Percentiles rank a stretch among this genome's conserved stretches.
Evolutionary conservation across 2,329 filamentous ascomycete genomes (phyloP).

Genomic region (Metarhizium anisopliae): DNA sequence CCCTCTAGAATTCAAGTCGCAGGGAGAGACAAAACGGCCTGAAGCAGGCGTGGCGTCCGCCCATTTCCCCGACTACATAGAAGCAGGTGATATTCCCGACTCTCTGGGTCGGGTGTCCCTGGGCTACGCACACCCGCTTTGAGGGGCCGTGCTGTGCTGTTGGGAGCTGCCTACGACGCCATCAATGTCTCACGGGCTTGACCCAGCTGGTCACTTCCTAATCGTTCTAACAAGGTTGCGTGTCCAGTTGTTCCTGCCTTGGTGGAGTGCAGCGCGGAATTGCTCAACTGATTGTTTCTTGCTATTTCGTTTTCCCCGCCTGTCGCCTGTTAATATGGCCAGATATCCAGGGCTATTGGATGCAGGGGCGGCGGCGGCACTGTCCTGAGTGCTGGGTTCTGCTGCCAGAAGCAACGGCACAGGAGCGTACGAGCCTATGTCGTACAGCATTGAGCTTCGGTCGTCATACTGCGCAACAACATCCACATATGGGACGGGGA

Average conservation of each 20-base stretch:
- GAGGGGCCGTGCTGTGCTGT: not conserved
- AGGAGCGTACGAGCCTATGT: too few species aligned
- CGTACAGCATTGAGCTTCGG: too few species aligned
- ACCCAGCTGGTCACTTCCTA: not conserved
- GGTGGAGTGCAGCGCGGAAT: not conserved
- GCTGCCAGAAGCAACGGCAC: too few species aligned
- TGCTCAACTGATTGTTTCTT: not conserved
- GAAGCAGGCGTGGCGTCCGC: not conserved
- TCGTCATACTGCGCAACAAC: too few species aligned
- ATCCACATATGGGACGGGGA: too few species aligned
- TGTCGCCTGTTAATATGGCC: not conserved
- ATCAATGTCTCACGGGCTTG: not conserved
- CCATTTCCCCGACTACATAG: not conserved
- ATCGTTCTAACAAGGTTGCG: not conserved
- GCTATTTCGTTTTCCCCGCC: not conserved
- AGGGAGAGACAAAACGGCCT: not conserved
- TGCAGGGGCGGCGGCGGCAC: not conserved
- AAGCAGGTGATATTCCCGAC: slow-evolving; percentile 4
- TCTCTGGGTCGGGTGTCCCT: slow-evolving; percentile 5
- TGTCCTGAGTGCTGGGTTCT: too few species aligned
- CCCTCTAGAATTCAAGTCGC: not conserved
- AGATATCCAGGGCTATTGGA: not conserved
- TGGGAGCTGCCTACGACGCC: not conserved
- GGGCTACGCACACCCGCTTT: not conserved
- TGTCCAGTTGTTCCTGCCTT: not conserved